A percentile compares a stretch with the other conserved stretches of the same genome.
Evolutionary conservation across 371 early-diverging fungal genomes (phyloP).

Genomic region (Syncephalis plumigaleata): DNA sequence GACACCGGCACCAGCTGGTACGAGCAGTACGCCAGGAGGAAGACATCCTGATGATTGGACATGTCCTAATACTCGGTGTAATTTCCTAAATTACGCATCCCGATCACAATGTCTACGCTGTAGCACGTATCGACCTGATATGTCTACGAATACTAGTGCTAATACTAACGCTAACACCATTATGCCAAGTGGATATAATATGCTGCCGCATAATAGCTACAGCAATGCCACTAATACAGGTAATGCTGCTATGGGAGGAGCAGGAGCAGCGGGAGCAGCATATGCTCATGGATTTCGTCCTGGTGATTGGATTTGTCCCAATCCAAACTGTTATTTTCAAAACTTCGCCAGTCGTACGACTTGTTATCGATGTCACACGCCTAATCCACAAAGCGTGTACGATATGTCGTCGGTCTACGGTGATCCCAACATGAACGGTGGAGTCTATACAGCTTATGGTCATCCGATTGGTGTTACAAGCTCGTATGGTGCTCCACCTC

Average conservation of each 20-base stretch:
- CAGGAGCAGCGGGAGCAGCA: too few relatives aligned
- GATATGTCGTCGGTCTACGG: too few relatives aligned
- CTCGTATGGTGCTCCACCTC: too few relatives aligned
- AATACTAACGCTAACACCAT: too few relatives aligned
- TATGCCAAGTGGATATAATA: background rate
- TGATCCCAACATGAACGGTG: background rate
- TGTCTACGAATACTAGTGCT: too few relatives aligned
- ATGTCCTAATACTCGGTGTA: conserved; percentile 49
- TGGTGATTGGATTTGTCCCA: conserved; percentile 61
- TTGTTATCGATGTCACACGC: conserved; percentile 36
- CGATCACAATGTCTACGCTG: conserved; percentile 40
- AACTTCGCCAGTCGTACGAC: conserved; percentile 53
- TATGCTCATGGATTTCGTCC: conserved; percentile 17
- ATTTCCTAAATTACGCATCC: conserved; percentile 60
- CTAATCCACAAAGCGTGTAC: conserved; percentile 12
- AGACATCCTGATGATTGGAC: conserved; percentile 30
- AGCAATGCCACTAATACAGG: too few relatives aligned
- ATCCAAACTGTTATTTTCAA: conserved; percentile 42
- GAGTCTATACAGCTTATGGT: conserved; percentile 6
- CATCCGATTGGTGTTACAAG: background rate
- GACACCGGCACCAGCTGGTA: conserved; percentile 14
- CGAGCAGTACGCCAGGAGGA: too few relatives aligned
- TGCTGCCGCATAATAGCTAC: background rate
- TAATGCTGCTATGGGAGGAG: too few relatives aligned
- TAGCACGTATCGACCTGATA: conserved; percentile 21